phyloP scores from a whole-genome alignment of 2,329 filamentous ascomycete genomes.

The Monosporascus sp. region DNA sequence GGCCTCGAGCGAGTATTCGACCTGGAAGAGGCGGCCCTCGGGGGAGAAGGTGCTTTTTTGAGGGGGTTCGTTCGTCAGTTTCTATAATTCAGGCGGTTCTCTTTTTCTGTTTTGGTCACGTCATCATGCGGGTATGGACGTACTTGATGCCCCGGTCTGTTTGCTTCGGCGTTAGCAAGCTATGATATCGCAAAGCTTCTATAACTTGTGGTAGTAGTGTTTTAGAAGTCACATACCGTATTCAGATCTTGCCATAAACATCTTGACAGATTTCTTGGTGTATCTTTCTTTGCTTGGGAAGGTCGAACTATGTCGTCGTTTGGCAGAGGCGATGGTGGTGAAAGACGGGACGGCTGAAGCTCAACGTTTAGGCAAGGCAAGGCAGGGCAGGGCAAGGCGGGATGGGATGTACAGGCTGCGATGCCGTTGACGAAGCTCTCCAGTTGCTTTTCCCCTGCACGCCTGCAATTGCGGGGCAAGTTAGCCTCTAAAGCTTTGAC shows the following conservation, averaged over 20 bases:
- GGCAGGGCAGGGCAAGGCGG: constrained; percentile 5
- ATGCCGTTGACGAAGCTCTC: constrained; percentile 28
- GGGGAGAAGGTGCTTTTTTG: constrained; percentile 88
- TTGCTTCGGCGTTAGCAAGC: constrained; percentile 26
- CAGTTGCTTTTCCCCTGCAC: too few species aligned
- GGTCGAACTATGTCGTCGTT: neutral
- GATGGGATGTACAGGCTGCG: constrained; percentile 22
- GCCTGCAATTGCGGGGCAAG: neutral
- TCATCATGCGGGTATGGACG: constrained; percentile 25
- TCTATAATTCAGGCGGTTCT: neutral
- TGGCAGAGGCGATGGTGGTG: neutral
- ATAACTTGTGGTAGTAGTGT: constrained; percentile 13
- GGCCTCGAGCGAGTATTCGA: constrained; percentile 99
- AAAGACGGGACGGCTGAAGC: constrained; percentile 2
- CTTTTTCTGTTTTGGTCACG: neutral
- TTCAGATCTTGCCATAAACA: constrained; percentile 99
- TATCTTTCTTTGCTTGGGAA: neutral
- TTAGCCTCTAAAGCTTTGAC: constrained; percentile 1
- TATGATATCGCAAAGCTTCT: constrained; percentile 1
- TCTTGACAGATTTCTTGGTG: constrained; percentile 52
- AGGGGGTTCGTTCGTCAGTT: constrained; percentile 10
- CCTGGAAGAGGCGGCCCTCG: constrained; percentile 98
- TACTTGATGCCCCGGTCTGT: constrained; percentile 98
- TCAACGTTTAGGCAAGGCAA: neutral
- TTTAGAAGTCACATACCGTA: constrained; percentile 67